These are phyloP conservation scores for Geoglossum glabrum DNA, from an alignment of 495 filamentous ascomycete species.

Conservation along the genomic window DNA sequence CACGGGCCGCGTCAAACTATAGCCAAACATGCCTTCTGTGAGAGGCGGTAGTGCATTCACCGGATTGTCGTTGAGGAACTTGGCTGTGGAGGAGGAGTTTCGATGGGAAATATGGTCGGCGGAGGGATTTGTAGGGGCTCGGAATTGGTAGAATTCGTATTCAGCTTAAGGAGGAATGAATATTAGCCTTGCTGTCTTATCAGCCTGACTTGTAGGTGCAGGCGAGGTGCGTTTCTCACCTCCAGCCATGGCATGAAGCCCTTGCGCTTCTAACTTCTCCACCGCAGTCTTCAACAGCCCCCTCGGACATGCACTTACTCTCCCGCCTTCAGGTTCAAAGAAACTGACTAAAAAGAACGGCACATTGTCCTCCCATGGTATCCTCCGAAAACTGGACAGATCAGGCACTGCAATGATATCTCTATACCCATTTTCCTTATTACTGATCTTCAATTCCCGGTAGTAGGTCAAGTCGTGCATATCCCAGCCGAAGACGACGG, in stretches of 20 bases:
- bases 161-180: slow-evolving; percentile 39
- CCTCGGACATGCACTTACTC: slow-evolving; percentile 66
- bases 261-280: slow-evolving; percentile 42
- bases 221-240: slow-evolving; percentile 30
- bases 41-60: slow-evolving; percentile 50
- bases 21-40: slow-evolving; percentile 97
- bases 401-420: slow-evolving; percentile 78
- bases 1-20: slow-evolving; percentile 76
- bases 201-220: not conserved
- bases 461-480: slow-evolving; percentile 90
- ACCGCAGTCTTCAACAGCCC: slow-evolving; percentile 47
- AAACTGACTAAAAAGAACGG: slow-evolving; percentile 91
- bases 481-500: slow-evolving; percentile 92
- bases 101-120: slow-evolving; percentile 22
- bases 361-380: slow-evolving; percentile 86
- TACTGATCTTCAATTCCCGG: slow-evolving; percentile 68
- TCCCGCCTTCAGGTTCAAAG: slow-evolving; percentile 44
- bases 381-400: slow-evolving; percentile 60
- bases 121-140: slow-evolving; percentile 31
- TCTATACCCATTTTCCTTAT: slow-evolving; percentile 80
- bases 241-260: slow-evolving; percentile 77
- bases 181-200: not conserved
- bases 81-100: slow-evolving; percentile 51
- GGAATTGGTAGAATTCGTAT: slow-evolving; percentile 95
- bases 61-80: slow-evolving; percentile 53